These are phyloP conservation scores for Cnidoscolus chayamansa DNA, from an alignment of 441 rosid genomes.

Conservation along the genomic window DNA sequence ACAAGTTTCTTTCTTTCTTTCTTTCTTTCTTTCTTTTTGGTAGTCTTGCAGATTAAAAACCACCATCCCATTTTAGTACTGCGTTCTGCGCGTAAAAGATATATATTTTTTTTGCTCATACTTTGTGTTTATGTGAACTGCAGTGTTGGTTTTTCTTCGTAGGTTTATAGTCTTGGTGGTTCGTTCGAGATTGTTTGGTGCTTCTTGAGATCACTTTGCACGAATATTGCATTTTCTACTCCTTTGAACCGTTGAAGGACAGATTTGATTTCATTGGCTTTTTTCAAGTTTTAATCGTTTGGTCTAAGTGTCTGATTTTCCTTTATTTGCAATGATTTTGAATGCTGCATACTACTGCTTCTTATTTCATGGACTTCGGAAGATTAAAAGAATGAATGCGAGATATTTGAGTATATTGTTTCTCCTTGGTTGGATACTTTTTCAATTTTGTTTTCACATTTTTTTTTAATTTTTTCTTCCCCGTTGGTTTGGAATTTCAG, in stretches of 20 bases:
- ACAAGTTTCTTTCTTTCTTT: conserved; percentile 16
- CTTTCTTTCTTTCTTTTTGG: conserved; percentile 15
- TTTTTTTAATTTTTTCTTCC: conserved; percentile 13
- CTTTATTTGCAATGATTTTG: conserved; percentile 12
- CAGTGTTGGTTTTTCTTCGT: conserved; percentile 13
- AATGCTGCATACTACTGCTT: conserved; percentile 7
- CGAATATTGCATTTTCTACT: conserved; percentile 13
- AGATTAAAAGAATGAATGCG: conserved; percentile 4
- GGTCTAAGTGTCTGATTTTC: conserved; percentile 3
- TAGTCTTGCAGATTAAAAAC: conserved; percentile 22
- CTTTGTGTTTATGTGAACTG: conserved; percentile 14
- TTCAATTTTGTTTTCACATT: conserved; percentile 1
- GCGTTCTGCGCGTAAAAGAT: not conserved
- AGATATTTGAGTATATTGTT: conserved; percentile 4
- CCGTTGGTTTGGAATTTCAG: conserved; percentile 1
- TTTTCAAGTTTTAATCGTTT: not conserved
- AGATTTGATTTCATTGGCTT: conserved; percentile 2
- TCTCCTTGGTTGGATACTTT: conserved; percentile 1
- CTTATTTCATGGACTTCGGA: conserved; percentile 9
- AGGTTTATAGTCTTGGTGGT: conserved; percentile 7
- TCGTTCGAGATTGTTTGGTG: not conserved
- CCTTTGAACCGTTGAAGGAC: conserved; percentile 8
- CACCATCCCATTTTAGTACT: conserved; percentile 16
- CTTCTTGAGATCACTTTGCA: conserved; percentile 2
- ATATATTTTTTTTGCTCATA: conserved; percentile 1